These are phyloP conservation scores for Protomyces inundatus DNA, from an alignment of 1,139 yeast genomes.

Conservation along the genomic window DNA sequence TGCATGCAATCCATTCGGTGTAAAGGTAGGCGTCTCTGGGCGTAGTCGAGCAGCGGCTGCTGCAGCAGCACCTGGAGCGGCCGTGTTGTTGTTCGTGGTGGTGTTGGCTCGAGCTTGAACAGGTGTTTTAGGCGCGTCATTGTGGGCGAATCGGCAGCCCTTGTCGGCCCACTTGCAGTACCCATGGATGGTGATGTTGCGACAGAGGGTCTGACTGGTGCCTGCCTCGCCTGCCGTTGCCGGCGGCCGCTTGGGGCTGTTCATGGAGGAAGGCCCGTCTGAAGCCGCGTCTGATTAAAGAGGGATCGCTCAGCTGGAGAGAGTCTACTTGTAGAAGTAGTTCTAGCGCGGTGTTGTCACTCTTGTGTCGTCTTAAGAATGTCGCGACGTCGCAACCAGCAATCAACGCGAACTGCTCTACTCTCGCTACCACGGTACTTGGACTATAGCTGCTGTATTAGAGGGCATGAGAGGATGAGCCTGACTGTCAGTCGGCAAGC, in stretches of 20 bases:
- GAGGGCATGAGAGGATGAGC: slow-evolving; percentile 26
- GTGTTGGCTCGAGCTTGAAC: not conserved
- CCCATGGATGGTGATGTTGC: slow-evolving; percentile 80
- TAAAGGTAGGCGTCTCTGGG: slow-evolving; percentile 59
- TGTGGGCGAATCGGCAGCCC: slow-evolving; percentile 81
- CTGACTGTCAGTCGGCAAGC: slow-evolving; percentile 1
- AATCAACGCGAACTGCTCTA: too few relatives aligned
- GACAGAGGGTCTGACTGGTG: slow-evolving; percentile 49
- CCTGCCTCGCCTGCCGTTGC: not conserved
- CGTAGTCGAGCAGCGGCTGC: slow-evolving; percentile 5
- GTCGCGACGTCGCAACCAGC: too few relatives aligned
- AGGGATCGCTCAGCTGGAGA: too few relatives aligned
- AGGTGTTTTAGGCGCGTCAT: slow-evolving; percentile 33
- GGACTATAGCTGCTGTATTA: slow-evolving; percentile 19
- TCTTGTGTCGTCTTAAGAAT: too few relatives aligned
- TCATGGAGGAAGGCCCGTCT: slow-evolving; percentile 34
- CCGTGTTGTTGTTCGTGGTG: not conserved
- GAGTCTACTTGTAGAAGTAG: too few relatives aligned
- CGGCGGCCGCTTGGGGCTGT: not conserved
- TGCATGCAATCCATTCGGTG: slow-evolving; percentile 41
- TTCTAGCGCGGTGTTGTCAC: too few relatives aligned
- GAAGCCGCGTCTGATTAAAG: too few relatives aligned
- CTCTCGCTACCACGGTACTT: too few relatives aligned
- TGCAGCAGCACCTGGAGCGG: not conserved
- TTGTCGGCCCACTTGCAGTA: slow-evolving; percentile 83